Conservation (phyloP, 1,284 basidiomycete species). For the Spongispora temasekensis region DNA sequence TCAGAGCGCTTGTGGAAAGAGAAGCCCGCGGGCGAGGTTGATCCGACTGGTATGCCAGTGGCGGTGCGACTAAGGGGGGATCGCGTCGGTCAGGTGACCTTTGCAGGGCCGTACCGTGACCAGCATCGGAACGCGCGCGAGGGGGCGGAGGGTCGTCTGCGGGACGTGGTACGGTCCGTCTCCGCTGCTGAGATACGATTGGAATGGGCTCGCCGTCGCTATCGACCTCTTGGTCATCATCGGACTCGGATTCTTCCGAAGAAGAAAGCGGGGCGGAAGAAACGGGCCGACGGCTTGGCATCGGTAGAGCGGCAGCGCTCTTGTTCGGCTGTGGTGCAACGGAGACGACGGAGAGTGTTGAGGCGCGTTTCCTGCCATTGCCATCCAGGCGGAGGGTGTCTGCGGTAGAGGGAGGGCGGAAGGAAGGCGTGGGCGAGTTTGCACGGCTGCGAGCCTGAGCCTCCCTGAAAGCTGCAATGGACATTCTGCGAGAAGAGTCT, state of each 20-base stretch:
- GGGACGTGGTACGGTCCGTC: constrained; percentile 24
- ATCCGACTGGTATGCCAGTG: constrained; percentile 12
- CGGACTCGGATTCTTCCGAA: constrained; percentile 33
- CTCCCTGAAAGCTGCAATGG: constrained; percentile 76
- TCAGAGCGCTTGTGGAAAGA: constrained; percentile 43
- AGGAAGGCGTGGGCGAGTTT: constrained; percentile 60
- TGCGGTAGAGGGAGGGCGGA: constrained; percentile 36
- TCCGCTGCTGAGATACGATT: constrained; percentile 30
- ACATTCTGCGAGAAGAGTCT: constrained; percentile 68
- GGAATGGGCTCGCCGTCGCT: constrained; percentile 31
- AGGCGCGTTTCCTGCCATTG: constrained; percentile 30
- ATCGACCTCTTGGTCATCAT: constrained; percentile 36
- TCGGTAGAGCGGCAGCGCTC: constrained; percentile 9
- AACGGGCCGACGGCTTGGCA: constrained; percentile 17
- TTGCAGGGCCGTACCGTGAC: constrained; percentile 6
- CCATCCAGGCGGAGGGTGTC: constrained; percentile 35
- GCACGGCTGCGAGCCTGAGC: constrained; percentile 64
- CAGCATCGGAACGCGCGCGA: constrained; percentile 19
- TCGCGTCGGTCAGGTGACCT: constrained; percentile 4
- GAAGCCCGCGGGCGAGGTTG: constrained; percentile 28
- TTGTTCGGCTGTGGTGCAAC: constrained; percentile 11
- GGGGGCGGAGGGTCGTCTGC: constrained; percentile 2
- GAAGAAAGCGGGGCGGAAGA: constrained; percentile 24
- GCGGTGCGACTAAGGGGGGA: constrained; percentile 9
- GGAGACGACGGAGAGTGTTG: constrained; percentile 30